Evolutionary conservation across 192 early-diverging fungal species (phyloP).

Genomic region (Entomortierella chlamydospora): DNA sequence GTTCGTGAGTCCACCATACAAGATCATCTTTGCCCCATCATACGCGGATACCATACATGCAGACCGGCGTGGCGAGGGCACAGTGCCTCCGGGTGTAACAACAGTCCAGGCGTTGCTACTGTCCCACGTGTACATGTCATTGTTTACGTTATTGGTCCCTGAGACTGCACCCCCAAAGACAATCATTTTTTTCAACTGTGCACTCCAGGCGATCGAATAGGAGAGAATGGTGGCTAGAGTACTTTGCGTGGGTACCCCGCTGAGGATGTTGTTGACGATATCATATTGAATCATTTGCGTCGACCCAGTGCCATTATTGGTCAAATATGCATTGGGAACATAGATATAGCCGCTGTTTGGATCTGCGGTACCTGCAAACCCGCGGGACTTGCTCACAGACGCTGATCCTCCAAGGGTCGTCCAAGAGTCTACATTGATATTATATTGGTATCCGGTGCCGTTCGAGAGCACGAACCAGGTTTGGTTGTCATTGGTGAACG

Average conservation of each 20-base stretch:
- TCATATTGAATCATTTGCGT: not conserved
- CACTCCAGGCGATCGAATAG: not conserved
- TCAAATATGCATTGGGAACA: not conserved
- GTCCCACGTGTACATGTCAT: not conserved
- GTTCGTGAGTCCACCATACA: constrained; percentile 18
- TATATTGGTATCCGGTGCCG: not conserved
- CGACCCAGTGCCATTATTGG: constrained; percentile 1
- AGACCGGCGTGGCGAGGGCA: not conserved
- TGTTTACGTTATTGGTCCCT: not conserved
- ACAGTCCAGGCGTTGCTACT: not conserved
- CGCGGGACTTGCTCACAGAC: not conserved
- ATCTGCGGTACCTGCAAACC: not conserved
- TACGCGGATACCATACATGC: constrained; percentile 25
- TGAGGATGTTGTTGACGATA: not conserved
- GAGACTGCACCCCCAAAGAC: not conserved
- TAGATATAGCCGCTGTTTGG: constrained; percentile 9
- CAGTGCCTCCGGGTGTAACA: not conserved
- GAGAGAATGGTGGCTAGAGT: not conserved
- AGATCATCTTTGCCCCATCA: constrained; percentile 13
- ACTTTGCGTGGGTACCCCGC: not conserved
- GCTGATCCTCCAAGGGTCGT: not conserved
- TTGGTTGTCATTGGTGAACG: not conserved
- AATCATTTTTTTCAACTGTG: not conserved
- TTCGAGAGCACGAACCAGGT: constrained; percentile 1
- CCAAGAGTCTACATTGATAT: not conserved